phyloP scores from a whole-genome alignment of 78 protist genomes.

The Mastigamoeba balamuthi region DNA sequence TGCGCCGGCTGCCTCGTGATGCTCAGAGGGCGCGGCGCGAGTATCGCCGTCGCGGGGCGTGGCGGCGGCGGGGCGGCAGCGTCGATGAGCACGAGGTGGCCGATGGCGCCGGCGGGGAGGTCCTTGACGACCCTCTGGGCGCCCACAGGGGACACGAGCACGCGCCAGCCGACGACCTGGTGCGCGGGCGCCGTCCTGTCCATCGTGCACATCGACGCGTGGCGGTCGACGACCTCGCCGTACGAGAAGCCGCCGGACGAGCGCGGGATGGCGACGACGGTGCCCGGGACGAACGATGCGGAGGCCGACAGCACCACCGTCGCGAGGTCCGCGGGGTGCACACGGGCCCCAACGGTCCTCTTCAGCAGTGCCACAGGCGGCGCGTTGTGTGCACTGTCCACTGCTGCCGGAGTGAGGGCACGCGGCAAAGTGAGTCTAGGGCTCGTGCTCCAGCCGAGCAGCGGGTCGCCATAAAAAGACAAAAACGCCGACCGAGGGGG shows the following conservation, averaged over 20 bases:
- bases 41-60: neutral
- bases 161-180: neutral
- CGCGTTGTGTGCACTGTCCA: neutral
- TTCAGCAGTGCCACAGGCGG: neutral
- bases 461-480: neutral
- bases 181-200: neutral
- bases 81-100: neutral
- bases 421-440: neutral
- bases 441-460: neutral
- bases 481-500: too few relatives aligned
- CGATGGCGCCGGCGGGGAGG: neutral
- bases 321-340: neutral
- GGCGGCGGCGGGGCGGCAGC: neutral
- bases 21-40: neutral
- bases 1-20: neutral
- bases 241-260: slow-evolving; percentile 13
- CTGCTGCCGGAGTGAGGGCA: too few relatives aligned
- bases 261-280: neutral
- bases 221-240: slow-evolving; percentile 17
- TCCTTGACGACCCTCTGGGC: neutral
- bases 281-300: neutral
- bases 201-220: neutral
- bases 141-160: neutral
- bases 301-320: neutral
- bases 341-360: neutral